Evolutionary conservation across 1,284 basidiomycete genomes (phyloP), one percentile per base, ranked within the genome.

Genomic region (Takashimella koratensis): DNA sequence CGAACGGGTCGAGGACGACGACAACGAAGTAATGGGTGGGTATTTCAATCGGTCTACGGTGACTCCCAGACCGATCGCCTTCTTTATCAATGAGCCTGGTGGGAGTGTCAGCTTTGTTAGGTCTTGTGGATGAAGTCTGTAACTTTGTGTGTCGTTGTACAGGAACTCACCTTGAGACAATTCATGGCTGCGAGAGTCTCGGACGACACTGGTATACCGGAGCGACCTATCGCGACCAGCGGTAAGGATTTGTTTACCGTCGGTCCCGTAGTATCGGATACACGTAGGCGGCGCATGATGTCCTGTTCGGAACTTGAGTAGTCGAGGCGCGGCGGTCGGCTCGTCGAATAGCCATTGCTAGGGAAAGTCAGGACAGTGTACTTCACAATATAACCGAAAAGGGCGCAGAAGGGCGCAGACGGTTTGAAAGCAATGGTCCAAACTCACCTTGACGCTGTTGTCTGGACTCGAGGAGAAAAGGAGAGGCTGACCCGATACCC

Each of bases 291-390:
- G 93, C 1, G 86, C 81, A 63, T 89, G 87, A 67, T 99, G 96
- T 21, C 96, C 96, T 1, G 90, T 88, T 45, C 96, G 84, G 69
- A 84, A 88, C 78, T 98, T 98, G 44, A 98, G 82, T 12, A 98
- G 77, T 42, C 91, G 82, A 2, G 95, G 93, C 11, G 89, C 80
- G 1, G 88, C 80, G 0, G 87, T 87, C 0, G 90, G 89, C 0
- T 91, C 88, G 70, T 98, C 96, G 64, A 97, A 96, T 45, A 96
- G 77, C 95, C 96, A 98, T 90, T 98, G 93, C 91, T 94, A 64
- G 13, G 48, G 49, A 53, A 24, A 42, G 26, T n/a, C 21, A 16
- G 45, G 3, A 25, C 5, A 16, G 16, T 8, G 16, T 36, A 36
- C 30, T 8, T 8, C 16, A 8, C 8, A 16, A 36, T 8, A 36